Conservation (phyloP, 139 green algal genomes). For the Micractinium sp. region DNA sequence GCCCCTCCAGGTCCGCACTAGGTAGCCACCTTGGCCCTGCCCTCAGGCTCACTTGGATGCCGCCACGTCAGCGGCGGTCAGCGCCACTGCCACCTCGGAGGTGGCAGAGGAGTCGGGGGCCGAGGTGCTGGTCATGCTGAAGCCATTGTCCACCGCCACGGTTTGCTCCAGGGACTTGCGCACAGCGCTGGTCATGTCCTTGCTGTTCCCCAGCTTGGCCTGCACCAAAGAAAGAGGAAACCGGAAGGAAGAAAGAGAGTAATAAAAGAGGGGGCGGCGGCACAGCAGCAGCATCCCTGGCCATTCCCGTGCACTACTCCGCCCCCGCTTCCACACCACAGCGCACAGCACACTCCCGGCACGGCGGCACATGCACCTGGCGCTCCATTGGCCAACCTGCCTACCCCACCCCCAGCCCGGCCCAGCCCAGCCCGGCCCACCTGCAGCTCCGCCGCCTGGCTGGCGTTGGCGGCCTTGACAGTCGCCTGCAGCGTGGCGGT, state of each 20-base stretch:
- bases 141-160: background rate
- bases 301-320: too few species aligned
- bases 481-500: background rate
- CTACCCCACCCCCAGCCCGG: background rate
- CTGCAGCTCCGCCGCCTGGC: background rate
- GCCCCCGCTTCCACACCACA: too few species aligned
- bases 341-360: background rate
- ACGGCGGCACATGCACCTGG: too few species aligned
- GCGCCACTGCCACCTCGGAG: background rate
- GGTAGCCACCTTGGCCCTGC: background rate
- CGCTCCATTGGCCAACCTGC: too few species aligned
- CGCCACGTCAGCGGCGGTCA: background rate
- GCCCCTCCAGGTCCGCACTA: too few species aligned
- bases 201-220: background rate
- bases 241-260: too few species aligned
- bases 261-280: too few species aligned
- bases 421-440: background rate
- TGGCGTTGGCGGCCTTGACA: background rate
- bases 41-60: background rate
- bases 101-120: background rate
- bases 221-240: background rate
- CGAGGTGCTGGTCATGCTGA: background rate
- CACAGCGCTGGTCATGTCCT: background rate
- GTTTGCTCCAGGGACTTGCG: background rate
- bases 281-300: too few species aligned